phyloP scores from a whole-genome alignment of 2,329 filamentous ascomycete species.

The Sclerotinia glacialis region DNA sequence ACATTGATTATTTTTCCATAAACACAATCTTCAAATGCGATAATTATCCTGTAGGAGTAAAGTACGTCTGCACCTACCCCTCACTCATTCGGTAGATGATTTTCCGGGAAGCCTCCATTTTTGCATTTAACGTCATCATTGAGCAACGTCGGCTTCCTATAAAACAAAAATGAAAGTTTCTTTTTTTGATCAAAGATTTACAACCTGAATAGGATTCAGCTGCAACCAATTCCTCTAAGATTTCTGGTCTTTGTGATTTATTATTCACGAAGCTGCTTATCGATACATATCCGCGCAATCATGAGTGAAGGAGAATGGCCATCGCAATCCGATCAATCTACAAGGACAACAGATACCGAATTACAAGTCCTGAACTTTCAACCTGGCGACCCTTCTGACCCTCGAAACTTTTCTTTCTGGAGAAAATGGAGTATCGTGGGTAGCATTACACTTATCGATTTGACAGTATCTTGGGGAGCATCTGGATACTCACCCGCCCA shows the following conservation, averaged over 20 bases:
- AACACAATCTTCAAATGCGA: background rate
- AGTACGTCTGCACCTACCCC: background rate
- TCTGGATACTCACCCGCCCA: conserved; percentile 48
- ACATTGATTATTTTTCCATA: background rate
- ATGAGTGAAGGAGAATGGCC: background rate
- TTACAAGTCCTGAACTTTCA: conserved; percentile 13
- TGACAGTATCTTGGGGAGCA: conserved; percentile 45
- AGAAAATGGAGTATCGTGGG: conserved; percentile 40
- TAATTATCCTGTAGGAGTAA: background rate
- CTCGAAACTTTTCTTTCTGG: conserved; percentile 40
- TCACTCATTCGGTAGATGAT: conserved; percentile 2
- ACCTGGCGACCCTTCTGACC: conserved; percentile 31
- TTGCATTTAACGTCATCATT: background rate
- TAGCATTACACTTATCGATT: conserved; percentile 38
- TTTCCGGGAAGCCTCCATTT: background rate
- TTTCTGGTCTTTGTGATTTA: background rate
- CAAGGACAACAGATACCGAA: background rate
- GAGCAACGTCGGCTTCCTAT: background rate
- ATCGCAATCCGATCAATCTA: background rate
- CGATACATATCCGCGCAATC: too few species aligned
- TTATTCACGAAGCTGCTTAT: background rate
- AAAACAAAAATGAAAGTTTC: background rate
- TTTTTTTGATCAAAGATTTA: background rate
- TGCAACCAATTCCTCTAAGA: background rate
- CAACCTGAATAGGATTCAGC: background rate